phyloP scores from a whole-genome alignment of 2,329 filamentous ascomycete genomes.

The Colletotrichum cordylinicola region DNA sequence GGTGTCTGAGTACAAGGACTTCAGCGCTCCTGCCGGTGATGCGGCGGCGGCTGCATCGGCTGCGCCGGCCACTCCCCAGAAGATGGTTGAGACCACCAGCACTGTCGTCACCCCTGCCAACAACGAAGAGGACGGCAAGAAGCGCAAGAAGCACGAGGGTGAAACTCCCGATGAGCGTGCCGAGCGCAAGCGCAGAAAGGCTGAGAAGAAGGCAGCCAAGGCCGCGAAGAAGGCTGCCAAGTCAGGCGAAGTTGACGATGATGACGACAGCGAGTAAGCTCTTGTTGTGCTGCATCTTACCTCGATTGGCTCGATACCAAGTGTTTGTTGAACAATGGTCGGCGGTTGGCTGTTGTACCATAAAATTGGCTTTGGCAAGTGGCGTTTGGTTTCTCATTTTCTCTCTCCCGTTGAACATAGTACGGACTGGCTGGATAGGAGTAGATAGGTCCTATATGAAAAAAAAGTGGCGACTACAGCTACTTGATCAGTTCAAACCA shows the following conservation, averaged over 20 bases:
- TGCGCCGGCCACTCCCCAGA: conserved; percentile 42
- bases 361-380: conserved; percentile 26
- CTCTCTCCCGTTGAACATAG: conserved; percentile 8
- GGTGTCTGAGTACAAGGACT: conserved; percentile 93
- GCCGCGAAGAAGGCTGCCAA: conserved; percentile 60
- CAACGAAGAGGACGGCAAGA: conserved; percentile 64
- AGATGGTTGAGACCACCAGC: conserved; percentile 43
- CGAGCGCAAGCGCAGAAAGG: conserved; percentile 64
- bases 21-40: conserved; percentile 57
- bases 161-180: conserved; percentile 74
- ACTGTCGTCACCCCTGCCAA: conserved; percentile 49
- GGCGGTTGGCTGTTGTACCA: conserved; percentile 25
- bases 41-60: conserved; percentile 50
- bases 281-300: conserved; percentile 19
- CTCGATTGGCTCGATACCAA: conserved; percentile 20
- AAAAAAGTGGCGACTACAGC: conserved; percentile 5
- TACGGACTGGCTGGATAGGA: conserved; percentile 23
- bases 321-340: conserved; percentile 22
- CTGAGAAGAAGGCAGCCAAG: conserved; percentile 65
- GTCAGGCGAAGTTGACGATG: conserved; percentile 47
- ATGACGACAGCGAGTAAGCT: conserved; percentile 57
- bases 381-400: conserved; percentile 23
- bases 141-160: conserved; percentile 83
- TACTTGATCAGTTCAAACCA: conserved; percentile 16
- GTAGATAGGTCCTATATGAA: conserved; percentile 23